phyloP scores from a whole-genome alignment of 2,329 filamentous ascomycete species.

The Sclerotinia sclerotiorum region DNA sequence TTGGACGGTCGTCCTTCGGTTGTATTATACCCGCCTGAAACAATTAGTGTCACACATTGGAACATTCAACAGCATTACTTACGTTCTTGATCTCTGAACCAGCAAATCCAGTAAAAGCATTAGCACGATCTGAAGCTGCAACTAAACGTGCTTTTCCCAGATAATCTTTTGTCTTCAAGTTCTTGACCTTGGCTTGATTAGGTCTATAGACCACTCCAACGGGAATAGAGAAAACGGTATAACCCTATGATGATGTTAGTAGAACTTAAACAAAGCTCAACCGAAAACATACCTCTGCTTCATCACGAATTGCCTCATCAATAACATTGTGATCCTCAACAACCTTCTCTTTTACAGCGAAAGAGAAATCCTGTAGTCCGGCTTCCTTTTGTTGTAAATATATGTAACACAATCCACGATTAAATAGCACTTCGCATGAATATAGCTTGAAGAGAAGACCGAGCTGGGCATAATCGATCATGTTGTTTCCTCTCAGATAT shows the following conservation, averaged over 20 bases:
- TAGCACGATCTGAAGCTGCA: constrained; percentile 77
- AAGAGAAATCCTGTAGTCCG: constrained; percentile 87
- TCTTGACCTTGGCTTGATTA: constrained; percentile 97
- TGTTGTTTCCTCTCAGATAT: constrained; percentile 91
- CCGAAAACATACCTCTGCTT: constrained; percentile 70
- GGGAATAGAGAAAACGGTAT: constrained; percentile 97
- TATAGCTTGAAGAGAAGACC: constrained; percentile 95
- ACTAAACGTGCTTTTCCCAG: constrained; percentile 93
- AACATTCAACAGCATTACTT: constrained; percentile 38
- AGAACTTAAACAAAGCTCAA: background rate
- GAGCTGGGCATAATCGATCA: constrained; percentile 96
- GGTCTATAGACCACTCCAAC: constrained; percentile 93
- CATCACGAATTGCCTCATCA: constrained; percentile 90
- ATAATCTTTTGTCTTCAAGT: constrained; percentile 96
- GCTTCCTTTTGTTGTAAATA: constrained; percentile 89
- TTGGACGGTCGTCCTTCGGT: constrained; percentile 74
- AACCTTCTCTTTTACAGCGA: constrained; percentile 92
- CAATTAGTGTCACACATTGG: constrained; percentile 27
- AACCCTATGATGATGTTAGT: constrained; percentile 60
- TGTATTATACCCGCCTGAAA: constrained; percentile 51
- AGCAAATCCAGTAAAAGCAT: constrained; percentile 79
- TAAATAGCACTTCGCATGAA: constrained; percentile 97
- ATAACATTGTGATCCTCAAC: constrained; percentile 97
- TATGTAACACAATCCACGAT: constrained; percentile 94
- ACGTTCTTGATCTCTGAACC: constrained; percentile 77